Percentiles rank a stretch among this genome's conserved stretches.
phyloP scores from a whole-genome alignment of 2,329 filamentous ascomycete species.

The Fusarium abutilonis region DNA sequence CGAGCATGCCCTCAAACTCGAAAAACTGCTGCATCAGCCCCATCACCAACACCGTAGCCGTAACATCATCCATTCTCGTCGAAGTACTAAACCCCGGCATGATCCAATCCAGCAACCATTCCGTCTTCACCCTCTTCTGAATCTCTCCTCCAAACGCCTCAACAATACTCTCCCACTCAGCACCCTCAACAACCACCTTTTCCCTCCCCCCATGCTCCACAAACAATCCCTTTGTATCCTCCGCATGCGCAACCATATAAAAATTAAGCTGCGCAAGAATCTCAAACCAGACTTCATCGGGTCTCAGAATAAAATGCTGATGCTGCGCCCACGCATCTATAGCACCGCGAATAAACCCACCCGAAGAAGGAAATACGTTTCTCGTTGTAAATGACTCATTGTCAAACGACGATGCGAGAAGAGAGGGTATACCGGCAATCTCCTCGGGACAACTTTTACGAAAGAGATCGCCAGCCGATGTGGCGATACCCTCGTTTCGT shows the following conservation, averaged over 20 bases:
- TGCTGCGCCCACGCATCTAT: constrained; percentile 61
- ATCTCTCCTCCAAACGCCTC: constrained; percentile 53
- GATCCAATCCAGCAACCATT: constrained; percentile 56
- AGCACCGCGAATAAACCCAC: constrained; percentile 56
- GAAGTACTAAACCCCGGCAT: constrained; percentile 56
- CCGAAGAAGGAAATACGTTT: constrained; percentile 47
- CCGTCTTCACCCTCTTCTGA: constrained; percentile 52
- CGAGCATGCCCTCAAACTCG: constrained; percentile 48
- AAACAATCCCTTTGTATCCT: constrained; percentile 57
- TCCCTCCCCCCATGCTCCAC: constrained; percentile 57
- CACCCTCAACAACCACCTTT: constrained; percentile 49
- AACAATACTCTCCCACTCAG: constrained; percentile 44
- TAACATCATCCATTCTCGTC: constrained; percentile 51
- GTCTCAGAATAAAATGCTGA: constrained; percentile 60
- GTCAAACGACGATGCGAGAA: constrained; percentile 47
- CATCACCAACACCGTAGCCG: constrained; percentile 57
- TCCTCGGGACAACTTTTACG: constrained; percentile 50
- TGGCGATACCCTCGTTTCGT: constrained; percentile 32
- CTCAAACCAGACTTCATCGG: constrained; percentile 66
- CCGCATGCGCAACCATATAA: constrained; percentile 59
- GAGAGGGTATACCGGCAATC: constrained; percentile 31
- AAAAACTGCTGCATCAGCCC: constrained; percentile 56
- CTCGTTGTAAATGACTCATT: constrained; percentile 22
- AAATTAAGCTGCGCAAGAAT: constrained; percentile 62
- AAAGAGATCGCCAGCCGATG: constrained; percentile 47